These are phyloP conservation scores for Alternaria sp. DNA, from an alignment of 2,329 filamentous ascomycete genomes.

Conservation along the genomic window DNA sequence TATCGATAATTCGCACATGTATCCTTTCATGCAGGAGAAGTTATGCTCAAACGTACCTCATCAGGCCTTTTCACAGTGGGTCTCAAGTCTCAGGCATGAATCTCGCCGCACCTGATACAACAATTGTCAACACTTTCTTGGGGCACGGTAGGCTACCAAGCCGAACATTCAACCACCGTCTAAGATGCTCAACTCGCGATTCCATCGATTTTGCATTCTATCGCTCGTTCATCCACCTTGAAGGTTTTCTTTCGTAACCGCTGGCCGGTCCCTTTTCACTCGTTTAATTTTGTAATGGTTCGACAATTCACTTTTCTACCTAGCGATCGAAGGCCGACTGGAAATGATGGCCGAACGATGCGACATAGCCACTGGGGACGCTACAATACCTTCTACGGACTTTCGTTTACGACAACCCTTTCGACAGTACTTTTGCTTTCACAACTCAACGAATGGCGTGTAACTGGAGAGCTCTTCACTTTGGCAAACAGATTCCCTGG, in stretches of 20 bases:
- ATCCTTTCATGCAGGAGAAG: slow-evolving; percentile 13
- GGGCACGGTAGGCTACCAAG: slow-evolving; percentile 13
- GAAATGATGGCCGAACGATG: slow-evolving; percentile 23
- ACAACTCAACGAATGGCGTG: slow-evolving; percentile 30
- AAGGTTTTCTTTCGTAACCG: slow-evolving; percentile 21
- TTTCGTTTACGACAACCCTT: slow-evolving; percentile 35
- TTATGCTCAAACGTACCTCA: slow-evolving; percentile 1
- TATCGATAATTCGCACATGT: slow-evolving; percentile 1
- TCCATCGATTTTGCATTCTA: not conserved
- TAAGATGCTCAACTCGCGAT: not conserved
- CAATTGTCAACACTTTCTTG: slow-evolving; percentile 14
- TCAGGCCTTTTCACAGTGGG: slow-evolving; percentile 8
- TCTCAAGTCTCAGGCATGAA: slow-evolving; percentile 17
- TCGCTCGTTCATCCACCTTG: slow-evolving; percentile 7
- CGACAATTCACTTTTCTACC: slow-evolving; percentile 31
- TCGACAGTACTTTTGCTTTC: not conserved
- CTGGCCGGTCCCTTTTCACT: slow-evolving; percentile 21
- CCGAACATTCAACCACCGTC: slow-evolving; percentile 9
- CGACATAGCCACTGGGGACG: slow-evolving; percentile 34
- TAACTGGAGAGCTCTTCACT: slow-evolving; percentile 29
- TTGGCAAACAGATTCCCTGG: slow-evolving; percentile 32
- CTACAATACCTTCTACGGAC: slow-evolving; percentile 40
- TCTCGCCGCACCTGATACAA: slow-evolving; percentile 24
- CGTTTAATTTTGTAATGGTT: slow-evolving; percentile 25
- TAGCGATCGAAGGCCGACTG: slow-evolving; percentile 16